Evolutionary conservation across 2,329 filamentous ascomycete species (phyloP).

Genomic region (Aspergillus nomiae): DNA sequence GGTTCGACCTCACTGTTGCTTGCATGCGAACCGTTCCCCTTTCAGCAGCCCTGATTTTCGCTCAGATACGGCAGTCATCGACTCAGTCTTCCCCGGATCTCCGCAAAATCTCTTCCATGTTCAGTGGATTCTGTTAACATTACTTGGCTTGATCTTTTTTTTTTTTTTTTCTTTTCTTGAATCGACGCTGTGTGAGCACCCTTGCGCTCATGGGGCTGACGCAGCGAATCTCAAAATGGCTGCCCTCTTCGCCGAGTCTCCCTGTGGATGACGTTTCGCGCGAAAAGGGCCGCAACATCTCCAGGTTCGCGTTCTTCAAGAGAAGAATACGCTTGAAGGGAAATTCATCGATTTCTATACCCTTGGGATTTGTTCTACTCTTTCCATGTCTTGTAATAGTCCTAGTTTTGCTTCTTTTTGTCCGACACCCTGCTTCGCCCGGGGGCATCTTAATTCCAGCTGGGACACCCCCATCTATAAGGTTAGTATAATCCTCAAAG

Average conservation of each 20-base stretch:
- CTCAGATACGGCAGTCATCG: background rate
- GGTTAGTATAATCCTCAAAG: conserved; percentile 58
- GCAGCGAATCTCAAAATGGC: conserved; percentile 55
- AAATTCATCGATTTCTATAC: conserved; percentile 90
- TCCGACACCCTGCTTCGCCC: conserved; percentile 81
- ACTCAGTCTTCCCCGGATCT: conserved; percentile 1
- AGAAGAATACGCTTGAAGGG: conserved; percentile 84
- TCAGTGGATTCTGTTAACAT: conserved; percentile 15
- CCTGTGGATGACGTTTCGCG: conserved; percentile 50
- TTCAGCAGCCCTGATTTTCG: background rate
- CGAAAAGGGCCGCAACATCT: conserved; percentile 44
- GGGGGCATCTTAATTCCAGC: conserved; percentile 84
- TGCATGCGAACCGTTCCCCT: conserved; percentile 18
- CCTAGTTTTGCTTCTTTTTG: conserved; percentile 85
- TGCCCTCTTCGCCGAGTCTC: conserved; percentile 50
- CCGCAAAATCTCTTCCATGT: conserved; percentile 10
- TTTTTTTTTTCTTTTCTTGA: background rate
- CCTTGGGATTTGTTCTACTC: conserved; percentile 85
- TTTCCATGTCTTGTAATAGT: conserved; percentile 91
- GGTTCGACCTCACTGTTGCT: conserved; percentile 12
- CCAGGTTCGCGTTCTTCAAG: conserved; percentile 76
- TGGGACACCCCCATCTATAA: conserved; percentile 83
- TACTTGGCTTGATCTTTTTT: conserved; percentile 5
- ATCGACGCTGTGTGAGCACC: conserved; percentile 27
- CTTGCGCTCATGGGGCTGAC: conserved; percentile 54